phyloP scores from a whole-genome alignment of 306 rosid genomes.

The Acacia acuminata region DNA sequence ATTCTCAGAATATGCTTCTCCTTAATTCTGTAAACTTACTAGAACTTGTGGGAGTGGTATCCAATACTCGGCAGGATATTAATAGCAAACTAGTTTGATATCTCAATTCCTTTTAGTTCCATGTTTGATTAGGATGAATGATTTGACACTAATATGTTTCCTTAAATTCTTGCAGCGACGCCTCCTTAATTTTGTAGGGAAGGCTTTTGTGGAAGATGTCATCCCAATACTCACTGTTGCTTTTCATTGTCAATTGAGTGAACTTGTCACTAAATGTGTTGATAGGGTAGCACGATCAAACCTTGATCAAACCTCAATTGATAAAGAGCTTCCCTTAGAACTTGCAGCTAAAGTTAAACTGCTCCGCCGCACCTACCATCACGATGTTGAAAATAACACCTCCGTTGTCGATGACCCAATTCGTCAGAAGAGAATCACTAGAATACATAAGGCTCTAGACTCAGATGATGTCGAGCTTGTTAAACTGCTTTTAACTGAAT shows the following conservation, averaged over 20 bases:
- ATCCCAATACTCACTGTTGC: constrained; percentile 75
- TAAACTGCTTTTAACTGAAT: constrained; percentile 68
- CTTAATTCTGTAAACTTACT: too few species aligned
- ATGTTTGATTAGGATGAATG: not conserved
- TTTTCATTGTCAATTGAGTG: constrained; percentile 69
- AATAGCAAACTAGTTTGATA: not conserved
- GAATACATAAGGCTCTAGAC: constrained; percentile 82
- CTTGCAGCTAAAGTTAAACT: constrained; percentile 52
- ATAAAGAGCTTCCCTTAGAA: constrained; percentile 76
- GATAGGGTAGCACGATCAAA: constrained; percentile 77
- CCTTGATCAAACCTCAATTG: constrained; percentile 67
- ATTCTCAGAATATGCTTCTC: too few species aligned
- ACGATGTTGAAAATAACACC: constrained; percentile 40
- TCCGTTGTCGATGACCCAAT: constrained; percentile 35
- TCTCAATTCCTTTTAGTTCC: not conserved
- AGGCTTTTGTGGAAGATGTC: constrained; percentile 83
- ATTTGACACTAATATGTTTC: constrained; percentile 23
- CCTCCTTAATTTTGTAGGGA: constrained; percentile 75
- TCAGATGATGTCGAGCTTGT: constrained; percentile 93
- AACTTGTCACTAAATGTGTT: constrained; percentile 61
- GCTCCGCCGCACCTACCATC: constrained; percentile 47
- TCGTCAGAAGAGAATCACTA: constrained; percentile 64
- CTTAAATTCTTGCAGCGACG: constrained; percentile 69
- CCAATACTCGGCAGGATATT: not conserved
- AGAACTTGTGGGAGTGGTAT: too few species aligned